These are phyloP conservation scores for Emergomyces pasteurianus DNA, from an alignment of 2,329 filamentous ascomycete genomes.

Conservation along the genomic window DNA sequence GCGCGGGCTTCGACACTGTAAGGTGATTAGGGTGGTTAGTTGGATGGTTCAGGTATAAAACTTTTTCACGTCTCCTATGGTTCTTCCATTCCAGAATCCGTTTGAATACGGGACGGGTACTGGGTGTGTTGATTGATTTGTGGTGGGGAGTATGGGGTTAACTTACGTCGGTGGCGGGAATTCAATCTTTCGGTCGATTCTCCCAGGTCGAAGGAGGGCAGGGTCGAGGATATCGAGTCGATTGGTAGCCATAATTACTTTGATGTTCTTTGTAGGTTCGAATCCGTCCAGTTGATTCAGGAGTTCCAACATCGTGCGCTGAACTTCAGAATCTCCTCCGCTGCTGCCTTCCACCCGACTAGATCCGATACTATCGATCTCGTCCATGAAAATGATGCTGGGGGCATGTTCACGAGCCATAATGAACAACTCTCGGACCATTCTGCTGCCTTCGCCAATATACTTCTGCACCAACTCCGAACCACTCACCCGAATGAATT, in stretches of 20 bases:
- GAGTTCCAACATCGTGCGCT: constrained; percentile 95
- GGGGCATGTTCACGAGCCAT: constrained; percentile 98
- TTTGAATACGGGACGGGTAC: neutral
- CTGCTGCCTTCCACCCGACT: constrained; percentile 92
- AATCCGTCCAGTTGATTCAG: constrained; percentile 98
- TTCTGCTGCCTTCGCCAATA: constrained; percentile 93
- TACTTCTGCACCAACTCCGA: constrained; percentile 98
- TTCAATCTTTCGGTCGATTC: constrained; percentile 97
- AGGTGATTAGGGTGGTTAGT: constrained; percentile 6
- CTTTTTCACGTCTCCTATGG: too few species aligned
- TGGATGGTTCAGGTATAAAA: neutral
- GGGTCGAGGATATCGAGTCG: constrained; percentile 95
- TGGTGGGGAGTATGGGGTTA: neutral
- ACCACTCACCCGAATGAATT: constrained; percentile 94
- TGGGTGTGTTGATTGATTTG: neutral
- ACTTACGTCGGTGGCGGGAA: constrained; percentile 79
- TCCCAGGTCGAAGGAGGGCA: constrained; percentile 83
- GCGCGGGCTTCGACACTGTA: constrained; percentile 73
- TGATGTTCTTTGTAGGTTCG: constrained; percentile 99
- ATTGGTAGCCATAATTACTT: constrained; percentile 99
- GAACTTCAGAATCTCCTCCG: constrained; percentile 92
- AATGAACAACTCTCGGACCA: constrained; percentile 98
- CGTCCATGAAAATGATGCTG: constrained; percentile 99
- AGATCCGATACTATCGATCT: constrained; percentile 97
- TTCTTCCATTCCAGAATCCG: neutral